Evolutionary conservation across 2,329 filamentous ascomycete genomes (phyloP), one percentile per base, ranked within the genome.

Genomic region (Emericellopsis atlantica): DNA sequence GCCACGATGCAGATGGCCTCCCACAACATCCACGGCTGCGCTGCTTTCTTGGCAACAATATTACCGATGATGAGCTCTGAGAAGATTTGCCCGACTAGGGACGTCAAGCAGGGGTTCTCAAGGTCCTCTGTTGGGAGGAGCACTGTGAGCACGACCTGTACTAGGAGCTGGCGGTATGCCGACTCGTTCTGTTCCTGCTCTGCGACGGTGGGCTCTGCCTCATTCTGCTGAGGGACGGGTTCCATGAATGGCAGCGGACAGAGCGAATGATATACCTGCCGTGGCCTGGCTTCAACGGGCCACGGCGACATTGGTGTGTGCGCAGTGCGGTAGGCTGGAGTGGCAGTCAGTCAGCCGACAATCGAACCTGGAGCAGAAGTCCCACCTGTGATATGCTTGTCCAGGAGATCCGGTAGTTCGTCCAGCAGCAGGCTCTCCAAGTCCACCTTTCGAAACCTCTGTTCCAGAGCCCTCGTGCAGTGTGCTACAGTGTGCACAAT

Each of bases 71-170:
- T 85, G 57, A 94, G 79, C 60, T 95, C 88, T 6, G 88, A 85
- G 46, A 96, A 71, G 48, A 96, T 84, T 61, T 95, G 87, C 41
- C 80, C 79, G 46, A 95, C 82, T 46, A 98, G 69, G 31, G 85
- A 74, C 43, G 84, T 82, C 52, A 96, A 69, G 57, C 86, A 94
- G 41, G 77, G 77, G 57, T 95, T 96, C 53, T 90, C 79, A 32
- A 96, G 68, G 57, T 96, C 90, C 54, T 96, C 90, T 14, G 88
- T 92, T 9, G 92, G 92, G 16, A 98, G 71, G 14, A 98, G 72
- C 40, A 95, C 70, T 21, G 86, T 81, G 46, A 98, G 67, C 32
- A 88, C 71, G 24, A 82, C 85, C 54, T 89, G 80, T 14, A 89
- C 81, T n/a, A 96, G 70, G 43, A 96, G 67, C 55, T 94, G 86